Evolutionary conservation across 2,329 filamentous ascomycete species (phyloP).

Genomic region (Colletotrichum abscissum): DNA sequence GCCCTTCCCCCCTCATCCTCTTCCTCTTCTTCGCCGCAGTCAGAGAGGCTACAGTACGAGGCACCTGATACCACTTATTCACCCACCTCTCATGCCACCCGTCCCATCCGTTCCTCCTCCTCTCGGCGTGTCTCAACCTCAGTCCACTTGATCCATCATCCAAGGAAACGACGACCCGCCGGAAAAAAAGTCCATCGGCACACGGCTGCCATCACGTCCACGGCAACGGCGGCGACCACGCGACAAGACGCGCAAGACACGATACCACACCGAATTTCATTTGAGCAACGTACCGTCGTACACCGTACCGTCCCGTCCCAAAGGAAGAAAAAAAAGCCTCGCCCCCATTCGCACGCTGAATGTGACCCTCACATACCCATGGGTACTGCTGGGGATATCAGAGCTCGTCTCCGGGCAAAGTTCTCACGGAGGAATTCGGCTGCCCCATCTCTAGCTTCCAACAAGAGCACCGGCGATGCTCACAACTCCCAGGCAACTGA

Average conservation of each 20-base stretch:
- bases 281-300: not conserved
- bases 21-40: not conserved
- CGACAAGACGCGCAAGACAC: slow-evolving; percentile 4
- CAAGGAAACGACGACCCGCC: not conserved
- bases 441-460: slow-evolving; percentile 48
- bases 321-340: no score
- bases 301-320: not conserved
- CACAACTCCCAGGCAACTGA: slow-evolving; percentile 43
- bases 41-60: not conserved
- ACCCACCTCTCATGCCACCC: slow-evolving; percentile 12
- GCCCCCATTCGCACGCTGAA: slow-evolving; percentile 8
- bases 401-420: slow-evolving; percentile 59
- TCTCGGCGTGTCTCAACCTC: slow-evolving; percentile 13
- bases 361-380: slow-evolving; percentile 10
- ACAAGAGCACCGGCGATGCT: slow-evolving; percentile 39
- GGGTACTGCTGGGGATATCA: slow-evolving; percentile 51
- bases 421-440: slow-evolving; percentile 57
- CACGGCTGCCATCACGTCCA: not conserved
- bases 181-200: not conserved
- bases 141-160: slow-evolving; percentile 7
- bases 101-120: not conserved
- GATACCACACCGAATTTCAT: not conserved
- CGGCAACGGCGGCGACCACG: not conserved
- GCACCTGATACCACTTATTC: slow-evolving; percentile 4
- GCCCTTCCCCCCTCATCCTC: not conserved